phyloP scores from a whole-genome alignment of 2,329 filamentous ascomycete species.

The Chaetomiaceae sp. region DNA sequence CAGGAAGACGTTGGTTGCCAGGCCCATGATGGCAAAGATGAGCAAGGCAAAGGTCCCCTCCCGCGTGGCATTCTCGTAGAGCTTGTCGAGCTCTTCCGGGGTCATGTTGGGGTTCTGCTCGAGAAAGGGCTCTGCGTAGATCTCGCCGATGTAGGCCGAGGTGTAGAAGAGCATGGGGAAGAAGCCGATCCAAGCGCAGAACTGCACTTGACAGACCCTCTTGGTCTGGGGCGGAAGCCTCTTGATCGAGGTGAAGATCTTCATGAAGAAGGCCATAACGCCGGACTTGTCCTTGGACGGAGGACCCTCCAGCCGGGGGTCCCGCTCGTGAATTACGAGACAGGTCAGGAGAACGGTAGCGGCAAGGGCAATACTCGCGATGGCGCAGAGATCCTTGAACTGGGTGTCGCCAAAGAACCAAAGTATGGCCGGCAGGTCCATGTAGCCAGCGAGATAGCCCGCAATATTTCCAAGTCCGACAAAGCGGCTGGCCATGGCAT shows the following conservation, averaged over 20 bases:
- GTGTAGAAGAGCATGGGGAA: slow-evolving; percentile 96
- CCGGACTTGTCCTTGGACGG: slow-evolving; percentile 57
- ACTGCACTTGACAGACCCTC: slow-evolving; percentile 75
- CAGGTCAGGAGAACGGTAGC: slow-evolving; percentile 68
- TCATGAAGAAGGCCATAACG: slow-evolving; percentile 71
- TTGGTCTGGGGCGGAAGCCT: slow-evolving; percentile 76
- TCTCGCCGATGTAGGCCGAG: slow-evolving; percentile 87
- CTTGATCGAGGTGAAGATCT: slow-evolving; percentile 70
- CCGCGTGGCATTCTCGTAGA: slow-evolving; percentile 81
- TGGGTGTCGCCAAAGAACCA: slow-evolving; percentile 82
- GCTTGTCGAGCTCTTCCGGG: slow-evolving; percentile 66
- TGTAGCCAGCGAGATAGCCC: slow-evolving; percentile 82
- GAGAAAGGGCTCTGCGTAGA: slow-evolving; percentile 82
- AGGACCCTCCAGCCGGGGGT: slow-evolving; percentile 68
- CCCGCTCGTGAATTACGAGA: slow-evolving; percentile 66
- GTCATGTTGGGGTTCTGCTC: slow-evolving; percentile 72
- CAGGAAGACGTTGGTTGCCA: slow-evolving; percentile 74
- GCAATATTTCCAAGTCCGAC: slow-evolving; percentile 86
- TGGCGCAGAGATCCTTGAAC: slow-evolving; percentile 86
- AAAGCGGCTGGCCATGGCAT: slow-evolving; percentile 87
- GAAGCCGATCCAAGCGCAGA: slow-evolving; percentile 91
- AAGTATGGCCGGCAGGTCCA: slow-evolving; percentile 68
- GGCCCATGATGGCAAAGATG: slow-evolving; percentile 80
- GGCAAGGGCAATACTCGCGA: slow-evolving; percentile 70
- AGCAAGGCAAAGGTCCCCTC: slow-evolving; percentile 86